Conservation (phyloP, 495 filamentous ascomycete genomes). For the Aspergillus taichungensis region DNA sequence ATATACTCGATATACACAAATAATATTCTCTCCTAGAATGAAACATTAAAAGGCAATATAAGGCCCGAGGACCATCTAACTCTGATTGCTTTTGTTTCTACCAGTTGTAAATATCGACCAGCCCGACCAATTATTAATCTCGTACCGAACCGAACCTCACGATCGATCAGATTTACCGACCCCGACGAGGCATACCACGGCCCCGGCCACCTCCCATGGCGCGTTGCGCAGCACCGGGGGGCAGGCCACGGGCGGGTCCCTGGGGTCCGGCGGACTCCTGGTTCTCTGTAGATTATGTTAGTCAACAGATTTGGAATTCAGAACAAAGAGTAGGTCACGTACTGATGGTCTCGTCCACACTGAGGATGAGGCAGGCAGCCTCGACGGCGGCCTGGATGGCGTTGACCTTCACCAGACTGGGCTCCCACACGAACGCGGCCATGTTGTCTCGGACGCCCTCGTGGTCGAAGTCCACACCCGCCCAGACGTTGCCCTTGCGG, state of each 20-base stretch:
- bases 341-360: slow-evolving; percentile 95
- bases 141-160: too few relatives aligned
- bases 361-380: slow-evolving; percentile 87
- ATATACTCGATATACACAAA: too few relatives aligned
- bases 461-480: slow-evolving; percentile 87
- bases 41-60: too few relatives aligned
- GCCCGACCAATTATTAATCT: too few relatives aligned
- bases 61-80: too few relatives aligned
- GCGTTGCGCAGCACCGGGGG: slow-evolving; percentile 86
- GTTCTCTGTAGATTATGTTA: slow-evolving; percentile 46
- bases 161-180: slow-evolving; percentile 15
- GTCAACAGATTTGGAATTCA: neutral
- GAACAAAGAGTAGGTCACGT: slow-evolving; percentile 19
- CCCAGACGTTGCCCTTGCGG: slow-evolving; percentile 82
- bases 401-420: slow-evolving; percentile 91
- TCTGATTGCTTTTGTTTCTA: too few relatives aligned
- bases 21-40: too few relatives aligned
- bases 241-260: slow-evolving; percentile 66
- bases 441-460: slow-evolving; percentile 92
- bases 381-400: slow-evolving; percentile 94
- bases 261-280: slow-evolving; percentile 80
- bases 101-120: too few relatives aligned
- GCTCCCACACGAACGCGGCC: slow-evolving; percentile 93
- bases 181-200: slow-evolving; percentile 70
- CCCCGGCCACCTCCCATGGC: slow-evolving; percentile 75